Base-by-base conservation (phyloP, 1,139 yeast genomes). In the Tardiomyces digboiensis region DNA sequence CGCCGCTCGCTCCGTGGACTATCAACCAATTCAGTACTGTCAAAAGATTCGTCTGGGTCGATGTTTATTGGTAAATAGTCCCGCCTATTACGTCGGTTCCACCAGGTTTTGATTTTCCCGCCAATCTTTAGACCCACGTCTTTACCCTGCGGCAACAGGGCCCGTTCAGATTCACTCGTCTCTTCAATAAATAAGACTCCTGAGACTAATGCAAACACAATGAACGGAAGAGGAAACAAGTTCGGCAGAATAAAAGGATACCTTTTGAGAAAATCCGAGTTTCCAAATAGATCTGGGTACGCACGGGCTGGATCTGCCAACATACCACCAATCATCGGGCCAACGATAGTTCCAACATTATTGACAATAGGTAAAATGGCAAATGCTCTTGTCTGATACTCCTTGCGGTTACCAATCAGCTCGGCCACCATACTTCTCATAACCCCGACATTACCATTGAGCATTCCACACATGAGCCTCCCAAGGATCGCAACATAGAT, bases 241-340 rank as follows among this genome's bases (percentile, higher is more conserved):
- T 79, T 80, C 8, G 82, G 77, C 49, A 78, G 60, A 0, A 82
- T 77, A 54, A 78, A 80, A 0, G 85, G 85, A 53, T 68, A 68
- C 23, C 57, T 60, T 20, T 60, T 56, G 21, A 73, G 60, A 45
- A 76, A 40, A 21, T 46, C 45, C 29, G 49, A 45, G 42, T 50
- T 39, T 37, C 53, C 56, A 42, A 53, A 49, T 19, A 46, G 21
- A 13, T 44, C 39, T 1, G 63, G 62, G 42, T 49, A 55, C 20
- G 55, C 52, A 7, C 53, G 54, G 2, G 54, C 60, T 13, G 70
- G 68, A 40, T 60, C 59, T 16, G 70, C 68, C 39, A 69, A 52
- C 42, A 60, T 53, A 2, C 63, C 62, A 7, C 62, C 62, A 18
- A 59, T 49, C 44, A 55, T 50, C 21, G 85, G 85, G 0, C 82